These are phyloP conservation scores for Epichloe hybrida DNA, from an alignment of 2,329 filamentous ascomycete genomes.

Conservation along the genomic window DNA sequence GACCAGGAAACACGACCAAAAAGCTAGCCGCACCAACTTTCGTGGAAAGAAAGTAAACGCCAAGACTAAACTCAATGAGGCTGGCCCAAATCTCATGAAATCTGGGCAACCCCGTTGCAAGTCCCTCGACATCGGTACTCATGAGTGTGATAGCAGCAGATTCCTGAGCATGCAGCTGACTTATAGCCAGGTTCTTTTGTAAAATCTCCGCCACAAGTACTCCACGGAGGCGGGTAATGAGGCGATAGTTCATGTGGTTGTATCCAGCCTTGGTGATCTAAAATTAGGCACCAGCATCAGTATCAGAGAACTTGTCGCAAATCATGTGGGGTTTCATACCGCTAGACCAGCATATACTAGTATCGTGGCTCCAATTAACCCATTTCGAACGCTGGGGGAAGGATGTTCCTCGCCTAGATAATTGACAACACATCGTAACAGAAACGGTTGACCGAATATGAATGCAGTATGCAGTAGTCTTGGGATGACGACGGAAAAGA, in stretches of 20 bases:
- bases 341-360: conserved; percentile 28
- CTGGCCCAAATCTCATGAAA: conserved; percentile 23
- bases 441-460: conserved; percentile 26
- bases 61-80: conserved; percentile 11
- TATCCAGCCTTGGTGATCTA: conserved; percentile 12
- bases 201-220: conserved; percentile 32
- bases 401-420: conserved; percentile 12
- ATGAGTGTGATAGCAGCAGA: conserved; percentile 28
- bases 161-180: conserved; percentile 16
- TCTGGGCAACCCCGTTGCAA: conserved; percentile 11
- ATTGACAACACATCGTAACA: conserved; percentile 19
- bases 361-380: conserved; percentile 24
- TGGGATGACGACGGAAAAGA: conserved; percentile 13
- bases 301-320: conserved; percentile 2
- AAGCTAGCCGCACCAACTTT: conserved; percentile 4
- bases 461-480: conserved; percentile 18
- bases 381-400: conserved; percentile 13
- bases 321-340: conserved; percentile 12
- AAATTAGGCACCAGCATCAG: not conserved
- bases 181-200: conserved; percentile 25
- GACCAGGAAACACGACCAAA: conserved; percentile 52
- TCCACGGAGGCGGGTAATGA: conserved; percentile 19
- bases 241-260: conserved; percentile 18
- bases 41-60: conserved; percentile 6
- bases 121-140: conserved; percentile 29